Evolutionary conservation across 192 early-diverging fungal genomes (phyloP).

Genomic region (Coemansia sp.): DNA sequence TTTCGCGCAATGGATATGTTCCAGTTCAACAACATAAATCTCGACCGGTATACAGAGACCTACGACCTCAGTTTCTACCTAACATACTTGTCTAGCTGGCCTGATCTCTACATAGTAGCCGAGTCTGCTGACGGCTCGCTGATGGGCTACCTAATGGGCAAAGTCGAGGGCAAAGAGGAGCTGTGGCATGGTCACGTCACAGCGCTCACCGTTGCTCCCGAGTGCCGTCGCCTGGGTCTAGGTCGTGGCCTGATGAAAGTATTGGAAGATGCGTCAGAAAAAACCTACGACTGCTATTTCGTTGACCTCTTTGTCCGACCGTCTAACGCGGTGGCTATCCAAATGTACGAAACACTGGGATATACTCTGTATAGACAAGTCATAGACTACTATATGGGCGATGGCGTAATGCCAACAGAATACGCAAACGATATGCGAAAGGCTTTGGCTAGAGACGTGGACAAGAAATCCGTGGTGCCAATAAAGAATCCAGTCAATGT

Average conservation of each 20-base stretch:
- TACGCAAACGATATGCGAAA: constrained; percentile 97
- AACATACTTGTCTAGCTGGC: constrained; percentile 90
- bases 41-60: constrained; percentile 94
- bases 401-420: constrained; percentile 69
- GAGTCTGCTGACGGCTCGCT: constrained; percentile 66
- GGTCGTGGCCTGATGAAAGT: constrained; percentile 87
- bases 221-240: constrained; percentile 90
- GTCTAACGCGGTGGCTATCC: constrained; percentile 90
- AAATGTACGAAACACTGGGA: constrained; percentile 92
- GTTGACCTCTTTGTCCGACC: constrained; percentile 95
- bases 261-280: constrained; percentile 89
- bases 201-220: constrained; percentile 94
- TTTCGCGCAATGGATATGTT: constrained; percentile 94
- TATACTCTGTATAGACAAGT: constrained; percentile 92
- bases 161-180: constrained; percentile 86
- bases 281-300: constrained; percentile 71
- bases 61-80: constrained; percentile 96
- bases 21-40: constrained; percentile 93
- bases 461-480: constrained; percentile 51
- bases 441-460: constrained; percentile 81
- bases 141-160: constrained; percentile 95
- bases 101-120: constrained; percentile 88
- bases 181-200: constrained; percentile 99
- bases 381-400: constrained; percentile 79
- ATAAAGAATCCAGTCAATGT: constrained; percentile 32